phyloP scores from a whole-genome alignment of 257 asterid species.

The Handroanthus guayacan region DNA sequence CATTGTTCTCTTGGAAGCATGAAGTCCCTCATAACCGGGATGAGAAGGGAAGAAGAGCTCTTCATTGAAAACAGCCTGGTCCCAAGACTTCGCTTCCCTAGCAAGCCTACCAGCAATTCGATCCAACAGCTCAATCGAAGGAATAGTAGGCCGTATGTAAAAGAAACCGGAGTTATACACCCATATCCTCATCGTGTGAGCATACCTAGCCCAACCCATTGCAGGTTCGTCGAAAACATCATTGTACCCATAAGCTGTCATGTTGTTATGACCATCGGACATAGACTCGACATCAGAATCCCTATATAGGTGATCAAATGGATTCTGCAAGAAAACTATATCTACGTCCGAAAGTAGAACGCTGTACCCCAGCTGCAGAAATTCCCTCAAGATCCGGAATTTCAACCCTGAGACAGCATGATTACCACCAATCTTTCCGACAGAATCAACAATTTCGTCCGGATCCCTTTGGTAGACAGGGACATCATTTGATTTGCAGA shows the following conservation, averaged over 20 bases:
- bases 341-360: slow-evolving; percentile 85
- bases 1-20: slow-evolving; percentile 81
- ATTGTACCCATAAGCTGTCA: slow-evolving; percentile 85
- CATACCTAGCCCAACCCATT: slow-evolving; percentile 91
- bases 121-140: slow-evolving; percentile 85
- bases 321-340: slow-evolving; percentile 78
- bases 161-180: slow-evolving; percentile 87
- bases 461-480: slow-evolving; percentile 75
- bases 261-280: slow-evolving; percentile 81
- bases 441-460: slow-evolving; percentile 55
- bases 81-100: slow-evolving; percentile 62
- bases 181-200: slow-evolving; percentile 91
- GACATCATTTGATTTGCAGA: slow-evolving; percentile 67
- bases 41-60: slow-evolving; percentile 85
- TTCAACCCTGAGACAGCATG: slow-evolving; percentile 77
- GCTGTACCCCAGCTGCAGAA: slow-evolving; percentile 81
- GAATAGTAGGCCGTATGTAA: slow-evolving; percentile 78
- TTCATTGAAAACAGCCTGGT: slow-evolving; percentile 86
- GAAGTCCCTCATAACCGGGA: slow-evolving; percentile 77
- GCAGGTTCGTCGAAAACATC: slow-evolving; percentile 78
- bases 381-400: slow-evolving; percentile 80
- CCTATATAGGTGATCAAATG: slow-evolving; percentile 68
- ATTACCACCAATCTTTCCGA: slow-evolving; percentile 73
- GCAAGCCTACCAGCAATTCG: slow-evolving; percentile 72
- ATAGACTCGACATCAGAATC: slow-evolving; percentile 91